Percentiles rank a stretch among this genome's conserved stretches.
These are phyloP conservation scores for Rhazya stricta DNA, from an alignment of 257 asterid species.

Conservation along the genomic window DNA sequence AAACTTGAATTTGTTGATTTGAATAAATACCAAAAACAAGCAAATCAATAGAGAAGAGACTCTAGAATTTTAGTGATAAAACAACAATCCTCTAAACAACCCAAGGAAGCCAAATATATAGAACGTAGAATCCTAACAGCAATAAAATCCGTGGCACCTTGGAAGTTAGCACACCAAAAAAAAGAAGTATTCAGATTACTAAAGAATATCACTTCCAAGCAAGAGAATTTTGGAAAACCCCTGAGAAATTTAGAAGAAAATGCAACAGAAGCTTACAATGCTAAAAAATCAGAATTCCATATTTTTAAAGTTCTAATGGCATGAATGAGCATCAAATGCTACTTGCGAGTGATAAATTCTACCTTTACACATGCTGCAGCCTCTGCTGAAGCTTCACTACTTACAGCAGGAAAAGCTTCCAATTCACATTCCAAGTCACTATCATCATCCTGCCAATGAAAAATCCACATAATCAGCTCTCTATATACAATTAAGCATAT, in stretches of 20 bases:
- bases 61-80: too few species aligned
- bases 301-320: neutral
- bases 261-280: neutral
- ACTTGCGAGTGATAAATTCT: slow-evolving; percentile 1
- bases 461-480: neutral
- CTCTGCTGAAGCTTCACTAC: slow-evolving; percentile 67
- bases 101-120: too few species aligned
- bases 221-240: neutral
- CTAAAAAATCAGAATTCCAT: neutral
- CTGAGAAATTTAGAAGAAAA: neutral
- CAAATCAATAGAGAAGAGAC: too few species aligned
- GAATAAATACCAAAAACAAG: too few species aligned
- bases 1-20: too few species aligned
- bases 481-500: neutral
- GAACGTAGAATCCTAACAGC: too few species aligned
- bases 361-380: slow-evolving; percentile 85
- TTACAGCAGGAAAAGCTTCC: slow-evolving; percentile 62
- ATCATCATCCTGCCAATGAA: slow-evolving; percentile 63
- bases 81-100: too few species aligned
- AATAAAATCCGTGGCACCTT: too few species aligned
- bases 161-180: neutral
- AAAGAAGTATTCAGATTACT: neutral
- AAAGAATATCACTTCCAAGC: slow-evolving; percentile 3
- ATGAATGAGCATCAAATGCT: neutral
- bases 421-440: slow-evolving; percentile 75